Evolutionary conservation across 2,329 filamentous ascomycete species (phyloP).

Genomic region (Xylariaceae sp.): DNA sequence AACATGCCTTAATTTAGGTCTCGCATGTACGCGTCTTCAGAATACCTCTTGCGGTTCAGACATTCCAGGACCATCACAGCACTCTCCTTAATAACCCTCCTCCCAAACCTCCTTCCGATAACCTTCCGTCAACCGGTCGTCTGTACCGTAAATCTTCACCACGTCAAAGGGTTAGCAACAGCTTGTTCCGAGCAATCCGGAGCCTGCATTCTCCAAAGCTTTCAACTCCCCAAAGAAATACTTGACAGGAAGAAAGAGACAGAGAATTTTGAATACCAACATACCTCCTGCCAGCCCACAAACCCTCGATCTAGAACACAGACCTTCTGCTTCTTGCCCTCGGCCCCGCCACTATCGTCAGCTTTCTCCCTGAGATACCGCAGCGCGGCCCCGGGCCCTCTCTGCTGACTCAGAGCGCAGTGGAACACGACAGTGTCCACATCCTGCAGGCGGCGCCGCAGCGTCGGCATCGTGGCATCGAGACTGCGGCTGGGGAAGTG

Average conservation of each 20-base stretch:
- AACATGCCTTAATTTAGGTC: too few species aligned
- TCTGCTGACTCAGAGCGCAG: slow-evolving; percentile 85
- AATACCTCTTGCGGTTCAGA: too few species aligned
- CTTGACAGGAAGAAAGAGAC: too few species aligned
- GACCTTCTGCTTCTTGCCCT: slow-evolving; percentile 59
- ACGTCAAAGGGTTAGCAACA: too few species aligned
- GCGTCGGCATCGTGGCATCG: slow-evolving; percentile 72
- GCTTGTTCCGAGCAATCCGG: too few species aligned
- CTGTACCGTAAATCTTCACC: slow-evolving; percentile 72
- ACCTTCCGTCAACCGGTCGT: slow-evolving; percentile 75
- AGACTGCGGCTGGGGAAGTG: slow-evolving; percentile 73
- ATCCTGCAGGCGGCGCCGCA: slow-evolving; percentile 71
- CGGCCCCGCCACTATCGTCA: slow-evolving; percentile 17
- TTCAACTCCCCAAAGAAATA: too few species aligned
- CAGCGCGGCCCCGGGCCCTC: slow-evolving; percentile 80
- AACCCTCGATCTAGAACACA: slow-evolving; percentile 83
- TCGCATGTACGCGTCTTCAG: too few species aligned
- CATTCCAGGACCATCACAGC: too few species aligned
- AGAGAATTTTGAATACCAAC: too few species aligned
- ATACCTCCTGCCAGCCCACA: slow-evolving; percentile 81
- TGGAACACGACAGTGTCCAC: slow-evolving; percentile 90
- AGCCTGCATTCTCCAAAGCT: too few species aligned
- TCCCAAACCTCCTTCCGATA: slow-evolving; percentile 85
- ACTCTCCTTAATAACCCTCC: slow-evolving; percentile 1
- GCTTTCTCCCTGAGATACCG: slow-evolving; percentile 64